Evolutionary conservation across 345 rosid genomes (phyloP).

Genomic region (Gossypium ekmanianum): DNA sequence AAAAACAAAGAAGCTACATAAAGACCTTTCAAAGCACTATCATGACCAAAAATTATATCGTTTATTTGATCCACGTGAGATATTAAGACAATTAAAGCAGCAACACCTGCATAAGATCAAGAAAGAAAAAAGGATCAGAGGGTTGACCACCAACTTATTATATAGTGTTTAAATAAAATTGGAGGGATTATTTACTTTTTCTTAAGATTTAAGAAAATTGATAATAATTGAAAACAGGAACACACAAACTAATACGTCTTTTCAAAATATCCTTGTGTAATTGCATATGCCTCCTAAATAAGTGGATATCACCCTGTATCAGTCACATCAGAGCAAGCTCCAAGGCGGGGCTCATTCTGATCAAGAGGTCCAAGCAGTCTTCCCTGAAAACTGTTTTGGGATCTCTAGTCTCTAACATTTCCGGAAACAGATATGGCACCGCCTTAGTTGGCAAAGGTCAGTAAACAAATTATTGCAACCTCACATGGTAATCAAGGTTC

Average conservation of each 20-base stretch:
- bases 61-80: conserved; percentile 60
- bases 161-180: background rate
- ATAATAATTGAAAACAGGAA: background rate
- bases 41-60: conserved; percentile 52
- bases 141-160: background rate
- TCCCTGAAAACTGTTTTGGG: background rate
- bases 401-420: background rate
- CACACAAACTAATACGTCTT: background rate
- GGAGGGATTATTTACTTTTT: background rate
- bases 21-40: conserved; percentile 63
- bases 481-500: background rate
- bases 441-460: background rate
- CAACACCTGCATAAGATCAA: conserved; percentile 46
- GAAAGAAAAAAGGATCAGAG: conserved; percentile 12
- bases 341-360: background rate
- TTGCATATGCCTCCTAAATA: background rate
- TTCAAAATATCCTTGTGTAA: background rate
- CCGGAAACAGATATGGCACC: background rate
- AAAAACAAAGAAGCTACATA: conserved; percentile 11
- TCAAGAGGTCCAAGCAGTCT: background rate
- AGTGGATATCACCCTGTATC: background rate
- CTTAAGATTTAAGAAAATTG: conserved; percentile 10
- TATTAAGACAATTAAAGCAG: conserved; percentile 58
- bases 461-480: background rate
- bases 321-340: conserved; percentile 3